Evolutionary conservation across 148 eudicot species (phyloP).

Genomic region (Gaultheria prostrata): DNA sequence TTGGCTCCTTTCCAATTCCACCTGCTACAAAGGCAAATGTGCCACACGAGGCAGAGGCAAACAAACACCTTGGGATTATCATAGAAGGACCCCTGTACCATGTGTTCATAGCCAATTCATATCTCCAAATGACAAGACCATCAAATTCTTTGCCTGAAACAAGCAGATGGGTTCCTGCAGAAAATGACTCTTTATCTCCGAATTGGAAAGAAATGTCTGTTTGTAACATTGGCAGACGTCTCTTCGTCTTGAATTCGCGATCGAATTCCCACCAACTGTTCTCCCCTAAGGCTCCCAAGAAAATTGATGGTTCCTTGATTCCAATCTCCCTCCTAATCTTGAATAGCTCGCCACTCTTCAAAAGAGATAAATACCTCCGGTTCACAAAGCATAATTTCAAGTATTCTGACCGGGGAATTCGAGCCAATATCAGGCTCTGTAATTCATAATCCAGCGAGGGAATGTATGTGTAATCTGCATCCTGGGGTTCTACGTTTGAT

Average conservation of each 20-base stretch:
- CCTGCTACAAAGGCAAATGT: slow-evolving; percentile 64
- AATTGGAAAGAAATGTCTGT: slow-evolving; percentile 40
- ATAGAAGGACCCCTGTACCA: slow-evolving; percentile 67
- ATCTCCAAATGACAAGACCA: slow-evolving; percentile 57
- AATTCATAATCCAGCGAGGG: slow-evolving; percentile 48
- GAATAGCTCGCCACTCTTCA: slow-evolving; percentile 45
- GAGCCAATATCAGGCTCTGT: slow-evolving; percentile 40
- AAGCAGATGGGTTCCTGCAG: slow-evolving; percentile 71
- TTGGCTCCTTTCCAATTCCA: slow-evolving; percentile 32
- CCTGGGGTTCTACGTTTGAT: slow-evolving; percentile 35
- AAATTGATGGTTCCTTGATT: slow-evolving; percentile 44
- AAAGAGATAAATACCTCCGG: slow-evolving; percentile 30
- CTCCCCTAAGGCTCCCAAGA: slow-evolving; percentile 57
- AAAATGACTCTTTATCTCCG: slow-evolving; percentile 66
- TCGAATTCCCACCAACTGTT: slow-evolving; percentile 49
- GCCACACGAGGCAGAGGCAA: slow-evolving; percentile 68
- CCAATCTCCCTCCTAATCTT: slow-evolving; percentile 46
- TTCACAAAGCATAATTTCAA: slow-evolving; percentile 35
- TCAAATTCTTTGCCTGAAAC: slow-evolving; percentile 58
- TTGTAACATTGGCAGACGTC: slow-evolving; percentile 32
- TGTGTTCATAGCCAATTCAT: slow-evolving; percentile 45
- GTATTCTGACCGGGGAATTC: slow-evolving; percentile 37
- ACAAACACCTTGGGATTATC: slow-evolving; percentile 67
- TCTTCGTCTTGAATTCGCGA: slow-evolving; percentile 29
- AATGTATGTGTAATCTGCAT: slow-evolving; percentile 40